Evolutionary conservation across 1,284 basidiomycete species (phyloP).

Genomic region (Boletus calvinii): DNA sequence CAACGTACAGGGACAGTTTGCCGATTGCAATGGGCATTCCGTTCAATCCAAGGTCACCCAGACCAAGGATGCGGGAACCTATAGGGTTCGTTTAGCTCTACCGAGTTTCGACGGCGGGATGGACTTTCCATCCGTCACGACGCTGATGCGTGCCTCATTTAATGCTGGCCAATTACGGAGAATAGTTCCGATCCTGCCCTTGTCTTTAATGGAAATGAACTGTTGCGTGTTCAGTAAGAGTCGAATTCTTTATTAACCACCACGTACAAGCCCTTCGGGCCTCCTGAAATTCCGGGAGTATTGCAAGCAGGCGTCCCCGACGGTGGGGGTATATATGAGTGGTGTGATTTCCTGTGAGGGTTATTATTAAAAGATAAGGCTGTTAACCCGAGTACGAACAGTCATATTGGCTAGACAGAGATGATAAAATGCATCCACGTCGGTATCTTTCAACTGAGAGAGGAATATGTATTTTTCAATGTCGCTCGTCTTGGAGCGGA

Average conservation of each 20-base stretch:
- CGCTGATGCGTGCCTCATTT: conserved; percentile 76
- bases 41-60: conserved; percentile 87
- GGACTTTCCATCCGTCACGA: conserved; percentile 80
- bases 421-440: conserved; percentile 74
- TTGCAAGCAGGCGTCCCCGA: conserved; percentile 88
- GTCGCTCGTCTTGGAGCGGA: conserved; percentile 68
- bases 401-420: conserved; percentile 64
- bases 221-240: conserved; percentile 26
- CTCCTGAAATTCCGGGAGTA: conserved; percentile 81
- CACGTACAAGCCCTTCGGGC: conserved; percentile 72
- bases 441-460: conserved; percentile 67
- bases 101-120: background rate
- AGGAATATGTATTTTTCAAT: conserved; percentile 87
- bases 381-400: conserved; percentile 9
- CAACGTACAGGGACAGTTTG: conserved; percentile 90
- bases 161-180: conserved; percentile 76
- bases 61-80: conserved; percentile 88
- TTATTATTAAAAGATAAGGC: background rate
- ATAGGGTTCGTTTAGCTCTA: conserved; percentile 3
- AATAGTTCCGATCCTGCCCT: conserved; percentile 71
- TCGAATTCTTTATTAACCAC: background rate
- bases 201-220: conserved; percentile 88
- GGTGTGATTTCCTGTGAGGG: conserved; percentile 64
- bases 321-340: conserved; percentile 89
- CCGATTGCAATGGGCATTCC: conserved; percentile 95